phyloP scores from a whole-genome alignment of 192 early-diverging fungal species.

The Coemansia brasiliensis region DNA sequence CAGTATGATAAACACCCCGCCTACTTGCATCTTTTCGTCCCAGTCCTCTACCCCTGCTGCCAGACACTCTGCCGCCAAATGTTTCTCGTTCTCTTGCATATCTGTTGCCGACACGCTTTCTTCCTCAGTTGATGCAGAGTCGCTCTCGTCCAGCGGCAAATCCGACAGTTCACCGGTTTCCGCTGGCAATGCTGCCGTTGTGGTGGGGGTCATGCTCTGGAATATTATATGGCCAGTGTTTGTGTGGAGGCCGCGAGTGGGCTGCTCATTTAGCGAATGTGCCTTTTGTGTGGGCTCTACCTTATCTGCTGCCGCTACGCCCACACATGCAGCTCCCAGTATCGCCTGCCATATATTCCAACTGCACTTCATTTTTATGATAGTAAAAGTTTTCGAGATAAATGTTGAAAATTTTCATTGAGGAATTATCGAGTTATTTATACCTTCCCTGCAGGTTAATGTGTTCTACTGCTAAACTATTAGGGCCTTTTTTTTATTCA shows the following conservation, averaged over 20 bases:
- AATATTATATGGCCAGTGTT: constrained; percentile 39
- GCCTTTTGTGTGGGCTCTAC: too few species aligned
- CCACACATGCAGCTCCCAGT: neutral
- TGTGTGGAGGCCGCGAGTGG: constrained; percentile 2
- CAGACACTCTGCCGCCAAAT: constrained; percentile 19
- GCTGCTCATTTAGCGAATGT: neutral
- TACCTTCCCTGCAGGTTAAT: too few species aligned
- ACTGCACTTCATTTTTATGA: too few species aligned
- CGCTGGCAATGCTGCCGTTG: neutral
- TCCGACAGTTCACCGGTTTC: neutral
- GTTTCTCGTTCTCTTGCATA: neutral
- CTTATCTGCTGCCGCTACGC: neutral
- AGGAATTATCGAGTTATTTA: too few species aligned
- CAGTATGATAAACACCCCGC: constrained; percentile 60
- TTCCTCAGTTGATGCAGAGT: neutral
- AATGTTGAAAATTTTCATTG: too few species aligned
- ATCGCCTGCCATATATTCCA: too few species aligned
- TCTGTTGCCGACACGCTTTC: neutral
- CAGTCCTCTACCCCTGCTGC: constrained; percentile 41
- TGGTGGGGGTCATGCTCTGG: constrained; percentile 14
- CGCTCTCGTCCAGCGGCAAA: neutral
- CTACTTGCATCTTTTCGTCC: constrained; percentile 55
- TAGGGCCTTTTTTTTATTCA: too few species aligned
- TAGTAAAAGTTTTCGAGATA: too few species aligned
- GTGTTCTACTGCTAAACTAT: too few species aligned